Base-by-base conservation (phyloP, 768 basidiomycete species). In the Lactifluus volemus region DNA sequence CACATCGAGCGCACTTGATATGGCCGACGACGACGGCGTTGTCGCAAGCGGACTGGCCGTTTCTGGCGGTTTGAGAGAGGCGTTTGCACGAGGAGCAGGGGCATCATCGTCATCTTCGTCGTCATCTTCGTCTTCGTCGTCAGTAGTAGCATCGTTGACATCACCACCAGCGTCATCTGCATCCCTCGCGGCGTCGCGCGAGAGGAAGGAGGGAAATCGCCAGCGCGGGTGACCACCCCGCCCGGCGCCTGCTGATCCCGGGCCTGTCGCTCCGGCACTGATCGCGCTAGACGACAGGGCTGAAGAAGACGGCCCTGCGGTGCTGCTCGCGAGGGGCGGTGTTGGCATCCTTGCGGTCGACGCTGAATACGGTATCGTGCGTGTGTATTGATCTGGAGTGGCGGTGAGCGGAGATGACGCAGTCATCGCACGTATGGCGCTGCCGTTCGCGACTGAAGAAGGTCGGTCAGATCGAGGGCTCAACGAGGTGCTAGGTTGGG, bases 131-230 rank as follows among this genome's bases (percentile, higher is more conserved):
- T 12, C 17, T 14, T 4, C 7, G 4, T 8, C 6, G 4, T 45
- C 55, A 5, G 25, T 25, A 25, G 25, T 25, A 12, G 41, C 30
- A 14, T 34, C 32, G 5, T 14, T 5, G 5, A 4, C 11, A 17
- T 15, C 19, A 32, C 7, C 17, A 19, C 8, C 7, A 7, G 15
- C 5, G 5, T 45, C 55, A 5, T 21, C 30, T 17, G 21, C 49
- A 1, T 50, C 63, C 19, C 59, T 45, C 30, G 58, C 38, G 3
- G 21, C 25, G 6, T 66, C 65, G 5, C 63, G 65, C 14, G 56
- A 59, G 38, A 59, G 61, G 61, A 63, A 63, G 5, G 61, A 58
- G 25, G 60, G 61, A 12, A 63, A 50, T n/a, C 63, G 65, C 63
- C 63, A 61, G 57, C 60, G 65, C 49, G 32, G 61, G 36, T 50